phyloP scores from a whole-genome alignment of 192 early-diverging fungal genomes.

The Phycomyces nitens region DNA sequence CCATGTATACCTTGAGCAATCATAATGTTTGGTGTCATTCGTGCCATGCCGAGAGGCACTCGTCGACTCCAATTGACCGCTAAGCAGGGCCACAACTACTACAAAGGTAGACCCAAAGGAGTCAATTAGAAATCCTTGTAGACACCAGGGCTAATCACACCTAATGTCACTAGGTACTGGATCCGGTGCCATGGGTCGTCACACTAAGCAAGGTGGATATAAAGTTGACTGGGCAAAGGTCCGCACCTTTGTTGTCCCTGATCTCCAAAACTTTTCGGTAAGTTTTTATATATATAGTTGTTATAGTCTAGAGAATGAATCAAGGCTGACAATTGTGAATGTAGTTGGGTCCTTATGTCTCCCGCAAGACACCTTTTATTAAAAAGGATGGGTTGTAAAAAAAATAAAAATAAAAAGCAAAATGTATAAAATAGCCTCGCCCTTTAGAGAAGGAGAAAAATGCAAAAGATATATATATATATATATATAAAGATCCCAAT shows the following conservation, averaged over 20 bases:
- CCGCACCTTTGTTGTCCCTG: slow-evolving; percentile 59
- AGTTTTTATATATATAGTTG: not conserved
- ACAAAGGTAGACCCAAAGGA: slow-evolving; percentile 45
- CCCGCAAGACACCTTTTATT: slow-evolving; percentile 15
- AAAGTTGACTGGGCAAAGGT: slow-evolving; percentile 56
- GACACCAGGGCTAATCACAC: not conserved
- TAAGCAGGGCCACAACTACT: slow-evolving; percentile 58
- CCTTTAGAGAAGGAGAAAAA: no score
- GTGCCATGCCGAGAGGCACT: slow-evolving; percentile 51
- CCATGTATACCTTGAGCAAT: not conserved
- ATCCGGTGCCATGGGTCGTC: slow-evolving; percentile 59
- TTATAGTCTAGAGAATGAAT: not conserved
- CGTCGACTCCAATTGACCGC: slow-evolving; percentile 49
- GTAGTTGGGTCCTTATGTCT: slow-evolving; percentile 24
- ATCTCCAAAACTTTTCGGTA: slow-evolving; percentile 53
- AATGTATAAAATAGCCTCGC: not conserved
- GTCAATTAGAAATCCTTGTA: not conserved
- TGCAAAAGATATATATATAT: no score
- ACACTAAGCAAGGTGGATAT: slow-evolving; percentile 61
- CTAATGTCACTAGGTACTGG: slow-evolving; percentile 44
- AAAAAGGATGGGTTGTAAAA: slow-evolving; percentile 3
- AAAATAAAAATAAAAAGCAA: not conserved
- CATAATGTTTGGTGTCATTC: slow-evolving; percentile 55
- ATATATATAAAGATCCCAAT: no score
- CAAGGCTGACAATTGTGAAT: no score